phyloP scores from a whole-genome alignment of 2,329 filamentous ascomycete genomes.

The Colletotrichum tropicale region DNA sequence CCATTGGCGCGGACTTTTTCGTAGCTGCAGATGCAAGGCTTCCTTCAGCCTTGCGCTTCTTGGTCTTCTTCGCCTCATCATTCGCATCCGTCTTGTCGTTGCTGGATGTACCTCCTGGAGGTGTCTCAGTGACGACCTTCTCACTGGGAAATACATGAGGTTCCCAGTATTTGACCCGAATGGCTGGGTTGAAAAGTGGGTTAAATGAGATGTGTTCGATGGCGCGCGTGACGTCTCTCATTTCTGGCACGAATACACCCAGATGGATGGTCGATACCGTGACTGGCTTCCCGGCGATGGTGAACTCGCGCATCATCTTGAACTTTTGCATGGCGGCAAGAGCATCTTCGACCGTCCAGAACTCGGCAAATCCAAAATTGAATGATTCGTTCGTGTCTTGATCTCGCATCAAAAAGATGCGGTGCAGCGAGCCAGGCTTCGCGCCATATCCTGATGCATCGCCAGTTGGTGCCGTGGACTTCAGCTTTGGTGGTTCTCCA shows the following conservation, averaged over 20 bases:
- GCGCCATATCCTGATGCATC: conserved; percentile 70
- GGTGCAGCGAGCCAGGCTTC: conserved; percentile 73
- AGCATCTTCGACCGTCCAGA: conserved; percentile 77
- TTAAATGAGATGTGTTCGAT: conserved; percentile 71
- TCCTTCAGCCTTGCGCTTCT: conserved; percentile 60
- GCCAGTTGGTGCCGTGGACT: conserved; percentile 60
- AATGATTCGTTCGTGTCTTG: conserved; percentile 73
- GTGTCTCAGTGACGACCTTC: conserved; percentile 59
- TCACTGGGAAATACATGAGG: conserved; percentile 74
- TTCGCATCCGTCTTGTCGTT: conserved; percentile 36
- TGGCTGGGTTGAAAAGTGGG: conserved; percentile 69
- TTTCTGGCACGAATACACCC: conserved; percentile 81
- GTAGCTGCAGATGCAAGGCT: conserved; percentile 27
- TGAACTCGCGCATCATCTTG: conserved; percentile 75
- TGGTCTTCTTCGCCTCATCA: conserved; percentile 43
- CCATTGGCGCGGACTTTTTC: conserved; percentile 46
- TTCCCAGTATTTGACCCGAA: conserved; percentile 80
- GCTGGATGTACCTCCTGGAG: conserved; percentile 43
- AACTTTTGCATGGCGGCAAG: conserved; percentile 75
- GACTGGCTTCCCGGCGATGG: conserved; percentile 75
- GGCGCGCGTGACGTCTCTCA: conserved; percentile 59
- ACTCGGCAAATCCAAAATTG: conserved; percentile 86
- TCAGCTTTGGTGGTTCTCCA: conserved; percentile 56
- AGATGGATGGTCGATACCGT: conserved; percentile 78
- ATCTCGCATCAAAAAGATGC: conserved; percentile 79